Percentiles rank a stretch among this genome's conserved stretches.
Conservation (phyloP, 2,329 filamentous ascomycete species). For the Claviceps sp. region DNA sequence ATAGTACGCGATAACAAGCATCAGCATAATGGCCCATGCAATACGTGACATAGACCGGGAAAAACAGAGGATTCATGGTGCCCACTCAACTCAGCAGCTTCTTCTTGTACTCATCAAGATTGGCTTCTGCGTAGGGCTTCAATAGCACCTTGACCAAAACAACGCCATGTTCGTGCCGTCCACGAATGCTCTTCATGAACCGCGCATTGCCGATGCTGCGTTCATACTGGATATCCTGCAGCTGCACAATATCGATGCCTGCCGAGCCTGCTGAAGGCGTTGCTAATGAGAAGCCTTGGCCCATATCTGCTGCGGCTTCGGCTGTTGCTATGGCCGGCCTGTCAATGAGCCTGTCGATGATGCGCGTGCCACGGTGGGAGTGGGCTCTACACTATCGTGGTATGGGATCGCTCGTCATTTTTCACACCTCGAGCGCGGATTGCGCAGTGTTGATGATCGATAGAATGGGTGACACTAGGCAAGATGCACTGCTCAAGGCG, state of each 20-base stretch:
- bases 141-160: slow-evolving; percentile 91
- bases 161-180: slow-evolving; percentile 77
- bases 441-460: background rate
- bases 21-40: no score
- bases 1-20: slow-evolving; percentile 34
- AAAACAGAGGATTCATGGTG: no score
- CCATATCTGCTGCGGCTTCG: slow-evolving; percentile 45
- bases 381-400: slow-evolving; percentile 1
- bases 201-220: slow-evolving; percentile 81
- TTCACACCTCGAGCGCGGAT: background rate
- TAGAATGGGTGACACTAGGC: background rate
- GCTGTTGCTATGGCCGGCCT: no score
- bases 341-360: no score
- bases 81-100: slow-evolving; percentile 39
- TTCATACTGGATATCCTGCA: slow-evolving; percentile 83
- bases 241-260: slow-evolving; percentile 85
- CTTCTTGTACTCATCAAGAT: slow-evolving; percentile 65
- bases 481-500: background rate
- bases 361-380: background rate
- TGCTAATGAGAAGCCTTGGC: slow-evolving; percentile 89
- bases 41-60: no score
- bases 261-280: slow-evolving; percentile 84
- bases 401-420: slow-evolving; percentile 2
- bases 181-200: slow-evolving; percentile 94
- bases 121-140: slow-evolving; percentile 76